A percentile compares a stretch with the other conserved stretches of the same genome.
phyloP scores from a whole-genome alignment of 2,329 filamentous ascomycete species.

The Fusarium sp. region DNA sequence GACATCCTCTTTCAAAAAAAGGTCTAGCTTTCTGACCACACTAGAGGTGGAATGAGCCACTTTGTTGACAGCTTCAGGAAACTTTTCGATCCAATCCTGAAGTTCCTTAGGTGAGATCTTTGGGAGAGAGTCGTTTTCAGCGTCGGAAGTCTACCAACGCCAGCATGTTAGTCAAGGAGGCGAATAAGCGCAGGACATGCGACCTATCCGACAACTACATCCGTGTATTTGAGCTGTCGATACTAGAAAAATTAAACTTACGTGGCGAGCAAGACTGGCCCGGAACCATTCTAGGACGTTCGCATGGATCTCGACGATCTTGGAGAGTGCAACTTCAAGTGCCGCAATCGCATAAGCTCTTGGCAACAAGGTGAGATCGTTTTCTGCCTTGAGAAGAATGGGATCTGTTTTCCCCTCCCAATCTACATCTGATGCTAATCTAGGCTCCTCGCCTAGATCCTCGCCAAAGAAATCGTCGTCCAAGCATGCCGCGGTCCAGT shows the following conservation, averaged over 20 bases:
- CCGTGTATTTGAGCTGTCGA: too few relatives aligned
- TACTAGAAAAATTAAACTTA: background rate
- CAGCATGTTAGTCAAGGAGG: background rate
- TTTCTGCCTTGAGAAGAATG: background rate
- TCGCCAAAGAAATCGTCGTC: background rate
- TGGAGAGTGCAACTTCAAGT: background rate
- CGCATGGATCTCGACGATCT: background rate
- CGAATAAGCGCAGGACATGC: too few relatives aligned
- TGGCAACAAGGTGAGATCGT: background rate
- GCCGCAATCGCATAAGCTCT: constrained; percentile 18
- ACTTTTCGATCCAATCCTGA: constrained; percentile 5
- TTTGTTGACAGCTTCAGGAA: background rate
- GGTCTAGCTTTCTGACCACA: background rate
- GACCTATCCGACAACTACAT: too few relatives aligned
- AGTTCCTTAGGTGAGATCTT: background rate
- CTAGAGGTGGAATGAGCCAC: background rate
- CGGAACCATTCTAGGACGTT: background rate
- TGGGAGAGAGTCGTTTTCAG: background rate
- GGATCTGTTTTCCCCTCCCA: constrained; percentile 4
- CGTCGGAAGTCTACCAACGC: background rate
- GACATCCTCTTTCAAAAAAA: background rate
- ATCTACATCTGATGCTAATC: too few relatives aligned
- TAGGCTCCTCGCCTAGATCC: too few relatives aligned
- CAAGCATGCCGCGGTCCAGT: background rate
- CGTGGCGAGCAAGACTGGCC: background rate